These are phyloP conservation scores for Oryza brachyantha DNA, from an alignment of 176 grass and related monocot genomes.

Conservation along the genomic window DNA sequence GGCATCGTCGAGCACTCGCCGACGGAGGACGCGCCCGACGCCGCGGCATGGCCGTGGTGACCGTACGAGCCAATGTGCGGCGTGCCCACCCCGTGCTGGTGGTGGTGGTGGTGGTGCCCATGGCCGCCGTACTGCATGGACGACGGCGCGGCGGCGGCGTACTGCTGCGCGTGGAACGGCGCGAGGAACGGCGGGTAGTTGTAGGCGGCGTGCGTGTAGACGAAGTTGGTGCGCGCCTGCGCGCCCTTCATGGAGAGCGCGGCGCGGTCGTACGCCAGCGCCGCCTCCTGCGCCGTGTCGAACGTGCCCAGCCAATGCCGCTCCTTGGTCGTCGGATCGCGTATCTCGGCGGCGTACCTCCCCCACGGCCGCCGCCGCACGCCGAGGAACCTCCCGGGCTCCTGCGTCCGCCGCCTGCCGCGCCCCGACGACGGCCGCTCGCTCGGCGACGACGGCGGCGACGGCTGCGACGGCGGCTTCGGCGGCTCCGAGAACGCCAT, in stretches of 20 bases:
- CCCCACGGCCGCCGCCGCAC: slow-evolving; percentile 88
- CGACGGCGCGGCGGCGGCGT: slow-evolving; percentile 33
- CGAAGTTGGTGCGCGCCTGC: slow-evolving; percentile 96
- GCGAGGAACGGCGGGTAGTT: slow-evolving; percentile 63
- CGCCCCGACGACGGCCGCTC: slow-evolving; percentile 27
- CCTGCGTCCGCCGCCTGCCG: slow-evolving; percentile 52
- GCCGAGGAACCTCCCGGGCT: slow-evolving; percentile 93
- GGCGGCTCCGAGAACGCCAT: slow-evolving; percentile 64
- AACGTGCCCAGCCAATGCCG: slow-evolving; percentile 98
- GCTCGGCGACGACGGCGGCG: slow-evolving; percentile 49
- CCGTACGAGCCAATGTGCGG: slow-evolving; percentile 33
- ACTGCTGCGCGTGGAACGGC: slow-evolving; percentile 71
- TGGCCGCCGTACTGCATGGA: slow-evolving; percentile 25
- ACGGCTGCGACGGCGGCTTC: slow-evolving; percentile 30
- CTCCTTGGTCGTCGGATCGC: slow-evolving; percentile 95
- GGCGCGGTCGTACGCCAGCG: slow-evolving; percentile 92
- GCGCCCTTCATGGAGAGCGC: slow-evolving; percentile 97
- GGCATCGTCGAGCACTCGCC: slow-evolving; percentile 45
- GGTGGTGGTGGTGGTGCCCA: not conserved
- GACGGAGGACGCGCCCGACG: not conserved
- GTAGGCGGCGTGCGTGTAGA: slow-evolving; percentile 67
- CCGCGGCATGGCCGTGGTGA: not conserved
- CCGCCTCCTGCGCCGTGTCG: slow-evolving; percentile 98
- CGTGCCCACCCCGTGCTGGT: slow-evolving; percentile 29
- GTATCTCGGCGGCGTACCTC: slow-evolving; percentile 94